Evolutionary conservation across 208 protist species (phyloP), one percentile per base, ranked within the genome.

Genomic region (Entamoeba dispar): DNA sequence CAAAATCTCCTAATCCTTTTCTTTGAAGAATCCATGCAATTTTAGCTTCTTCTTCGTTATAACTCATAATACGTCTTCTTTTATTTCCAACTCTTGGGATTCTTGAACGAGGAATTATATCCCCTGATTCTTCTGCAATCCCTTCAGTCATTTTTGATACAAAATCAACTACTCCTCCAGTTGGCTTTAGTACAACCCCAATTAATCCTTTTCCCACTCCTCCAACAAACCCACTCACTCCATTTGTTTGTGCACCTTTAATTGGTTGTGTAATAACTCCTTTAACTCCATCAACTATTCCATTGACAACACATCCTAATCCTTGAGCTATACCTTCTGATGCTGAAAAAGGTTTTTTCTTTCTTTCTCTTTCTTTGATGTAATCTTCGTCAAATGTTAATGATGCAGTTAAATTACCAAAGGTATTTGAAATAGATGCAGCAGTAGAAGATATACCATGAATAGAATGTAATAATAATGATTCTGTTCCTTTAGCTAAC

Each of bases 351-450:
- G 61, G 61, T 86, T 86, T 86, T 86, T 38, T 38, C 61, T 86
- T 27, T 8, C 17, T 12, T 86, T 92, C 49, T 86, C 93, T 14
- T 92, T 55, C 15, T 50, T 92, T 19, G 7, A 92, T 77, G n/a
- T 52, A 93, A 5, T 93, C 93, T 19, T 92, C 49, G 0, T 93
- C 93, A 50, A 93, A 90, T 31, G 93, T 92, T 47, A 93, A 12
- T 31, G 49, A 86, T 27, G 93, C 77, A n/a, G 92, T 27, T 19
- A 77, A 47, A 19, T 47, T 47, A 1, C 86, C 69, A n/a, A 92
- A 14, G 0, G 93, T 91, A 27, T 51, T 51, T 50, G 91, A 49
- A 49, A 93, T 14, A 31, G 77, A 49, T 19, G 43, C 49, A 22
- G 91, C 47, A 52, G 93, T 92, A 15, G 55, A 77, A 22, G 92